Conservation (phyloP, 1,284 basidiomycete species). For the Rhodofomes roseus region DNA sequence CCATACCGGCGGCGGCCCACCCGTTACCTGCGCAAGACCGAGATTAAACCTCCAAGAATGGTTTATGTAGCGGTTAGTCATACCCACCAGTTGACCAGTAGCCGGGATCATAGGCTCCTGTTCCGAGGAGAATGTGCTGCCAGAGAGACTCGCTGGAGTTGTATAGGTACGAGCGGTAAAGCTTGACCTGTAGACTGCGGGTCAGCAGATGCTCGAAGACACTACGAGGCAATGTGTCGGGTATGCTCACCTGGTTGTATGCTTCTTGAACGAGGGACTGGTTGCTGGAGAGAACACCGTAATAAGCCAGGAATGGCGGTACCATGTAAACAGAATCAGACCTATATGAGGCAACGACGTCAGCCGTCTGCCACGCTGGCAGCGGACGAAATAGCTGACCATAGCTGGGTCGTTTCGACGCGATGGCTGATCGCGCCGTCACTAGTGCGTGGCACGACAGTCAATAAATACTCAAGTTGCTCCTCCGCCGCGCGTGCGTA, state of each 20-base stretch:
- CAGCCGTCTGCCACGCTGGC: background rate
- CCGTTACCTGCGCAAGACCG: constrained; percentile 56
- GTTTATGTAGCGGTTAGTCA: background rate
- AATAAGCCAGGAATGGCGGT: constrained; percentile 90
- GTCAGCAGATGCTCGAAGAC: background rate
- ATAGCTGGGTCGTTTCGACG: constrained; percentile 61
- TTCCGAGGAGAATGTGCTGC: constrained; percentile 66
- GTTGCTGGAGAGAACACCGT: constrained; percentile 72
- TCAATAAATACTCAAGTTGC: constrained; percentile 71
- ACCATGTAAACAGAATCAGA: constrained; percentile 85
- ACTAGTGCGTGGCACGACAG: constrained; percentile 59
- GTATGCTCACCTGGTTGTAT: constrained; percentile 58
- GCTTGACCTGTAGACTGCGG: constrained; percentile 38
- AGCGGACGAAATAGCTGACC: constrained; percentile 38
- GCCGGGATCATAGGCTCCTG: constrained; percentile 47
- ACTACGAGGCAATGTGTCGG: too few relatives aligned
- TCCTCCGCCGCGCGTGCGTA: constrained; percentile 67
- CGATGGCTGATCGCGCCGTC: constrained; percentile 86
- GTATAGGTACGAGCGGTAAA: constrained; percentile 68
- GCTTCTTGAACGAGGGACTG: constrained; percentile 64
- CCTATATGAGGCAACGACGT: constrained; percentile 35
- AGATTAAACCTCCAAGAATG: background rate
- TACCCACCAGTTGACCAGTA: constrained; percentile 70
- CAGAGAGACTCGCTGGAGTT: constrained; percentile 54
- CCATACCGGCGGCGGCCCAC: constrained; percentile 85